Conservation (phyloP, 352 stramenopile genomes). For the Phytophthora sp. region DNA sequence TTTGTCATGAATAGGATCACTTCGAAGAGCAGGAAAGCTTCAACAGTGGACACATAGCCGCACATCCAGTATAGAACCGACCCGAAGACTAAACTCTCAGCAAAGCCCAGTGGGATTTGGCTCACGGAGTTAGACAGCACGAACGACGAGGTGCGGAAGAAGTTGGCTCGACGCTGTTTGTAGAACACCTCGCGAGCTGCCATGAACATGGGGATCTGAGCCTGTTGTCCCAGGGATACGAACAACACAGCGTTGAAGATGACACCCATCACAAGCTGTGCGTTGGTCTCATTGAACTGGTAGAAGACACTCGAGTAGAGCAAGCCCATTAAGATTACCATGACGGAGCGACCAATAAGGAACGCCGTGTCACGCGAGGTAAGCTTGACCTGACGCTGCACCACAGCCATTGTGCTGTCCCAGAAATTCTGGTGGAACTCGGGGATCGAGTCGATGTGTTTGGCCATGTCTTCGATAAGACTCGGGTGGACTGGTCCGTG, state of each 20-base stretch:
- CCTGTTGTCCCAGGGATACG: conserved; percentile 61
- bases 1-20: conserved; percentile 42
- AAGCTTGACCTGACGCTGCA: conserved; percentile 47
- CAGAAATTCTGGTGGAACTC: conserved; percentile 42
- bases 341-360: conserved; percentile 32
- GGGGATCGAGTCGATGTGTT: conserved; percentile 71
- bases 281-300: conserved; percentile 41
- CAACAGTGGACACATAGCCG: conserved; percentile 35
- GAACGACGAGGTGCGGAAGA: conserved; percentile 73
- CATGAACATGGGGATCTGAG: conserved; percentile 72
- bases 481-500: background rate
- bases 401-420: conserved; percentile 27
- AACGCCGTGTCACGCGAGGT: conserved; percentile 47
- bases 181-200: conserved; percentile 66
- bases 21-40: conserved; percentile 45
- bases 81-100: conserved; percentile 77
- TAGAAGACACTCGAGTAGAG: conserved; percentile 43
- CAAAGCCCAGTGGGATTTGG: conserved; percentile 36
- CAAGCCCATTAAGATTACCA: conserved; percentile 49
- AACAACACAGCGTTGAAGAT: conserved; percentile 78
- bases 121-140: conserved; percentile 47
- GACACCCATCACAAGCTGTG: conserved; percentile 62
- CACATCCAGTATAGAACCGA: conserved; percentile 86
- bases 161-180: conserved; percentile 79
- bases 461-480: conserved; percentile 44